Conservation (phyloP, 1,284 basidiomycete genomes). For the Moesziomyces sp. region DNA sequence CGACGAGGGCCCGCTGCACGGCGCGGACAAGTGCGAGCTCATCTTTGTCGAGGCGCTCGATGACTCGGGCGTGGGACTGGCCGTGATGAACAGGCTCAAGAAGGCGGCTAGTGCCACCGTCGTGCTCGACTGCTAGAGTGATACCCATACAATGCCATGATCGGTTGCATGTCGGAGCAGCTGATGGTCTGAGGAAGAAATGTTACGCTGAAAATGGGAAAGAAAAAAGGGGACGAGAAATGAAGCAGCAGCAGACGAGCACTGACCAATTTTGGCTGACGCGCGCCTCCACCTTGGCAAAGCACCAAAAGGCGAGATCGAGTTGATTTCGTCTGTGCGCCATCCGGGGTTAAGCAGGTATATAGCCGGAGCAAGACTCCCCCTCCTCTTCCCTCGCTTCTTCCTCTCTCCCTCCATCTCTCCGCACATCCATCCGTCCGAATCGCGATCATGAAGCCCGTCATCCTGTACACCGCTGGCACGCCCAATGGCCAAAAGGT, state of each 20-base stretch:
- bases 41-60: slow-evolving; percentile 89
- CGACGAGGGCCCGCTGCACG: slow-evolving; percentile 70
- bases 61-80: slow-evolving; percentile 86
- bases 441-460: slow-evolving; percentile 28
- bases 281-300: slow-evolving; percentile 5
- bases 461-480: slow-evolving; percentile 50
- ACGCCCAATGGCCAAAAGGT: slow-evolving; percentile 52
- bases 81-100: slow-evolving; percentile 96
- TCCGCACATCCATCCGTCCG: no score
- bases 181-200: background rate
- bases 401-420: no score
- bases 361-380: no score
- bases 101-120: slow-evolving; percentile 78
- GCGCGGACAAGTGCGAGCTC: slow-evolving; percentile 73
- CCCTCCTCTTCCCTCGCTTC: background rate
- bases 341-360: no score
- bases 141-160: background rate
- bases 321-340: no score
- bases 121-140: slow-evolving; percentile 36
- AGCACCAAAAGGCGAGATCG: no score
- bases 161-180: no score
- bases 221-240: background rate
- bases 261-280: slow-evolving; percentile 12
- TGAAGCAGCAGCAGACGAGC: background rate
- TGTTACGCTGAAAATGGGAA: background rate